A percentile compares a stretch with the other conserved stretches of the same genome.
Evolutionary conservation across 257 asterid species (phyloP).

Genomic region (Plectranthus barbatus): DNA sequence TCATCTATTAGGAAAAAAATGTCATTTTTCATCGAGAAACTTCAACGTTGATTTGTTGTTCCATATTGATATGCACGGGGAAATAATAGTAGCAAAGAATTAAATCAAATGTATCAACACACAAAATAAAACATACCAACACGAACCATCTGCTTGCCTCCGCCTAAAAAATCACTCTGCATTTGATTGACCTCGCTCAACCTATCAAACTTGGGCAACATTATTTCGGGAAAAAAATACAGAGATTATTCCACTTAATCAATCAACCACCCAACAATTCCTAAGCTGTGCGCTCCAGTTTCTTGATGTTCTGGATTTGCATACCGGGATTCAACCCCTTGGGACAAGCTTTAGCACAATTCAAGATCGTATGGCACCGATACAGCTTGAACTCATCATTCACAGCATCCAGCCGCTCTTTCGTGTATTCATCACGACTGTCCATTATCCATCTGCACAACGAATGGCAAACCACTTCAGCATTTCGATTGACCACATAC

Average conservation of each 20-base stretch:
- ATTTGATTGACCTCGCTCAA: background rate
- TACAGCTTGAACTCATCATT: constrained; percentile 84
- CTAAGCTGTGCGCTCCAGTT: constrained; percentile 48
- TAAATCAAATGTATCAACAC: no score
- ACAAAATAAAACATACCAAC: no score
- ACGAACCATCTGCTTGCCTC: no score
- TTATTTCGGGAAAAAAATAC: constrained; percentile 13
- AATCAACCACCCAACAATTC: constrained; percentile 19
- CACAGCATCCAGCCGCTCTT: constrained; percentile 81
- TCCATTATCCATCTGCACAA: constrained; percentile 93
- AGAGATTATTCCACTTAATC: constrained; percentile 13
- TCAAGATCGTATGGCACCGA: constrained; percentile 86
- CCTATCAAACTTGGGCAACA: background rate
- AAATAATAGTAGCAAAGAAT: no score
- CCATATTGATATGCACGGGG: no score
- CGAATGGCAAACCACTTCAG: background rate
- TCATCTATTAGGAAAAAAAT: no score
- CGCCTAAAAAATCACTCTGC: no score
- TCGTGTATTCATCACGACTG: constrained; percentile 88
- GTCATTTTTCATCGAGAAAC: no score
- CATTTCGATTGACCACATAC: background rate
- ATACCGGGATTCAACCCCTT: constrained; percentile 90
- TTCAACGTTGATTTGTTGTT: no score
- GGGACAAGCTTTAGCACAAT: constrained; percentile 93
- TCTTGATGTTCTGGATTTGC: constrained; percentile 92